Percentiles rank a stretch among this genome's conserved stretches.
Evolutionary conservation across 2,329 filamentous ascomycete genomes (phyloP).

Genomic region (Aspergillus pseudonomiae): DNA sequence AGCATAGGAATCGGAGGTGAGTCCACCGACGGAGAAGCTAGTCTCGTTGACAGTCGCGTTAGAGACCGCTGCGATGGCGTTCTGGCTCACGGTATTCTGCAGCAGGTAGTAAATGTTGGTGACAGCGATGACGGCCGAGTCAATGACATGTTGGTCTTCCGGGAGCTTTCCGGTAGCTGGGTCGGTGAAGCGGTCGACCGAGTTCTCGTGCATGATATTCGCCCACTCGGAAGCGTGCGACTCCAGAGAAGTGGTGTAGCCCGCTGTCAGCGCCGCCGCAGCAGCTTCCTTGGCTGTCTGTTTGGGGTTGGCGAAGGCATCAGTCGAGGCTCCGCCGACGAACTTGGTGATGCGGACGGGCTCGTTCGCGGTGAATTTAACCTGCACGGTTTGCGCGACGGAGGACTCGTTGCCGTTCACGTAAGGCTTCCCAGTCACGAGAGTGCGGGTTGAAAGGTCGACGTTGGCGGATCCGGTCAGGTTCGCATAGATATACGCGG

Average conservation of each 20-base stretch:
- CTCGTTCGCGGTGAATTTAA: conserved; percentile 57
- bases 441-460: conserved; percentile 45
- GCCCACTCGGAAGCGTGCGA: conserved; percentile 67
- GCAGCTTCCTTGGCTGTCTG: conserved; percentile 60
- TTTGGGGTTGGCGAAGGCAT: conserved; percentile 65
- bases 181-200: conserved; percentile 65
- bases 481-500: conserved; percentile 59
- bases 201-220: conserved; percentile 60
- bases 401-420: conserved; percentile 63
- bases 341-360: conserved; percentile 65
- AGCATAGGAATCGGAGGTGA: conserved; percentile 69
- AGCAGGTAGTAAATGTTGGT: conserved; percentile 52
- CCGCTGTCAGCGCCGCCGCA: conserved; percentile 51
- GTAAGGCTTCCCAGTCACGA: conserved; percentile 51
- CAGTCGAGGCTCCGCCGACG: conserved; percentile 68
- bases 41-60: conserved; percentile 59
- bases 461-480: conserved; percentile 44
- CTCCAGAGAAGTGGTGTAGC: conserved; percentile 58
- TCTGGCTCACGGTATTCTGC: conserved; percentile 55
- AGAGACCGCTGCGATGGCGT: conserved; percentile 55
- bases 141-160: conserved; percentile 57
- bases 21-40: conserved; percentile 69
- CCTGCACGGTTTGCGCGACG: conserved; percentile 62
- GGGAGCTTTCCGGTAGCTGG: conserved; percentile 62
- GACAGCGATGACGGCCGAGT: conserved; percentile 54